Evolutionary conservation across 352 stramenopile species (phyloP).

Genomic region (Pythium oligandrum): DNA sequence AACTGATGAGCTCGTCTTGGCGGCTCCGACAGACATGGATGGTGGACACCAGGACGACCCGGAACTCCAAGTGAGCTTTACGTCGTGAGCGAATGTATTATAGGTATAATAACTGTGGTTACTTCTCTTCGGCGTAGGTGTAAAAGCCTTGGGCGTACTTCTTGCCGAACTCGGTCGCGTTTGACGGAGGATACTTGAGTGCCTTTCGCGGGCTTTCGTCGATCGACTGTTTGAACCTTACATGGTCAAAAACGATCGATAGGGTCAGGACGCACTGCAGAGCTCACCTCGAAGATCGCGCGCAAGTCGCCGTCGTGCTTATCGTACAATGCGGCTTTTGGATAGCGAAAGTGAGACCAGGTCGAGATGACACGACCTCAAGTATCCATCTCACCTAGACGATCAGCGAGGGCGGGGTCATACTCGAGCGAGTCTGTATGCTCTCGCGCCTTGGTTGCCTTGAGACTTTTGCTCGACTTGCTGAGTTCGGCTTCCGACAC

Average conservation of each 20-base stretch:
- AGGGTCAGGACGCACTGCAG: too few relatives aligned
- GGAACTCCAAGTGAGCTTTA: too few relatives aligned
- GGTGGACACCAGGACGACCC: too few relatives aligned
- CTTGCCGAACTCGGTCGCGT: conserved; percentile 64
- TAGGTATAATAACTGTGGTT: neutral
- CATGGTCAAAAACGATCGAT: neutral
- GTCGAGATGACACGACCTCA: too few relatives aligned
- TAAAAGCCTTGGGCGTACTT: conserved; percentile 83
- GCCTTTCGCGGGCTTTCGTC: conserved; percentile 75
- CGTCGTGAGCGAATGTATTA: too few relatives aligned
- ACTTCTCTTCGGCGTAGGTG: conserved; percentile 81
- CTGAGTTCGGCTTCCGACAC: conserved; percentile 56
- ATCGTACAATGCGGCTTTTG: conserved; percentile 42
- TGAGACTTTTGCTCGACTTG: conserved; percentile 59
- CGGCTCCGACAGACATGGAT: too few relatives aligned
- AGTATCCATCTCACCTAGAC: conserved; percentile 18
- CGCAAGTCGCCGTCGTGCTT: conserved; percentile 60
- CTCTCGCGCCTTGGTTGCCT: conserved; percentile 56
- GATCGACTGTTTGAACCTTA: conserved; percentile 35
- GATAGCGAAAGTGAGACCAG: too few relatives aligned
- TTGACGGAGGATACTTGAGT: conserved; percentile 61
- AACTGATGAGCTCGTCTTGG: too few relatives aligned
- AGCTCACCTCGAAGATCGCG: conserved; percentile 55
- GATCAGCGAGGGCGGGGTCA: conserved; percentile 47
- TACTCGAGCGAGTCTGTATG: conserved; percentile 72